Base-by-base conservation (phyloP, 352 stramenopile species). In the Phytophthora constricta region DNA sequence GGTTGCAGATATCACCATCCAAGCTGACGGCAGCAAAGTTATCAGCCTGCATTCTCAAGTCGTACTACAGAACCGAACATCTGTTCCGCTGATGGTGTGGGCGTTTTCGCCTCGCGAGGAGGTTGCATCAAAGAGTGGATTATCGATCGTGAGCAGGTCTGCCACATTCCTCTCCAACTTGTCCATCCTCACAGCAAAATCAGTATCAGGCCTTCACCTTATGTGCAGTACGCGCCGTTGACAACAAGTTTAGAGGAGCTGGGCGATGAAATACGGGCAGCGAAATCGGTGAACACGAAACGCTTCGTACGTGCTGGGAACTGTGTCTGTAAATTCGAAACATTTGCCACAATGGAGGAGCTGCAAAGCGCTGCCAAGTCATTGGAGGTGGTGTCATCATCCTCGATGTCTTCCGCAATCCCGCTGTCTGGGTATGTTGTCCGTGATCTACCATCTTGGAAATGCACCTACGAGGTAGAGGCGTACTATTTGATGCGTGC, bases 161-260 rank as follows among this genome's bases (percentile, higher is more conserved):
- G 86, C 25, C 77, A 95, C 54, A 85, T 96, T 13, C 89, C 89
- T 20, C 76, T 96, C 10, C 74, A 93, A 45, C 77, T 96, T 28
- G 93, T 95, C 16, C 89, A 96, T 28, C 84, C 87, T 11, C 86
- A 95, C 23, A 95, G 86, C 67, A 94, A 95, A 70, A 91, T 96
- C 58, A 96, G 89, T 71, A 84, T 96, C 39, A 76, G 84, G 1
- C 89, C 89, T 56, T 96, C 87, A 1, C 83, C 85, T 7, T 92
- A 92, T 47, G 86, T 95, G 17, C 86, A 95, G 46, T 96, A 95
- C 63, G 89, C 89, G 10, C 89, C 89, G 25, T 47, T 96, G 5
- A 85, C 87, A 31, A 91, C 89, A 9, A 93, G 78, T 34, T 72
- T 96, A 17, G 86, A 94, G 69, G 87, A 93, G 19, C 74, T 96